Evolutionary conservation across 2,329 filamentous ascomycete species (phyloP), one percentile per base, ranked within the genome.

Genomic region (Phaeomoniella chlamydospora): DNA sequence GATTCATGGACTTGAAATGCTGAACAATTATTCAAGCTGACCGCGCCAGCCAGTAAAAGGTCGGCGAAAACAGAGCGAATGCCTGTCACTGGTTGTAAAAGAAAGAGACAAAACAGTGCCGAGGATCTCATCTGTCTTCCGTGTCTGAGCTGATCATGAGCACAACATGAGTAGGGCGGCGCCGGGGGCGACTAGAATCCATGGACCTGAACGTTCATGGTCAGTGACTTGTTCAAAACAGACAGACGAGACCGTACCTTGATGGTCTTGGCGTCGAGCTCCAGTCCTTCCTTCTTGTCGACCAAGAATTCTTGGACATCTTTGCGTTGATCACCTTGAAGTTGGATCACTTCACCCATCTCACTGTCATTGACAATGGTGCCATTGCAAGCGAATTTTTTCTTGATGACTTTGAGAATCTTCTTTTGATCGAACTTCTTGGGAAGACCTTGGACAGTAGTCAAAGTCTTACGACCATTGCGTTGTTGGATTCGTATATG

Each of bases 391-490:
- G 90, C 81, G 58, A 96, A 96, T 62, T 94, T 90, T 77, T 96
- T 96, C 80, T 96, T 96, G 73, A 96, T 94, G 66, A 93, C 87
- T 73, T 94, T 94, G 56, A 98, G 79, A 62, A 98, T 94, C 72
- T 94, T 94, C 78, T 94, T 96, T 67, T 90, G 86, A 68, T 94
- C 88, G 59, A 94, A 96, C 62, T 96, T 94, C 72, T 90, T 90
- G 46, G 90, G 88, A 56, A 98, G 79, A 67, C 90, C 90, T 76
- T 96, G 88, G 57, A 98, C 87, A 55, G 90, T 98, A 55, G 90
- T 98, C 81, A 98, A 75, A 72, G 90, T 96, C 77, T 98, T 98
- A 67, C 90, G 90, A 78, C 90, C 90, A 96, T 98, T 98, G 70
- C 90, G 90, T 72, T 98, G 90, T 64, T 98, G 90, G 62, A 96